Percentiles rank a stretch among this genome's conserved stretches.
phyloP scores from a whole-genome alignment of 225 moss, liverwort and hornwort genomes.

The Sphagnum contortum region DNA sequence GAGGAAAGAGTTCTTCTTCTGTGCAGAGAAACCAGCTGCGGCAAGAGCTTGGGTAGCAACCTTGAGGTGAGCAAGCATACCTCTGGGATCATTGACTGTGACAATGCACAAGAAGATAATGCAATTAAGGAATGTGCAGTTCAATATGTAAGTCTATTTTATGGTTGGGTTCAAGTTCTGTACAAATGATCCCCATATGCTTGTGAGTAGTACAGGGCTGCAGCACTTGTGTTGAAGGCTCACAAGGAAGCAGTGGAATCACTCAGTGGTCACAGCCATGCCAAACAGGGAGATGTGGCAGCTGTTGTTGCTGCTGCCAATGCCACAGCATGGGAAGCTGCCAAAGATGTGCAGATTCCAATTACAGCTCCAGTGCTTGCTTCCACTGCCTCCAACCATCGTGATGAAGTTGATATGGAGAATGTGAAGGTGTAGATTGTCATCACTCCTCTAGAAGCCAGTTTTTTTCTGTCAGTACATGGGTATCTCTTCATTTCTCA shows the following conservation, averaged over 20 bases:
- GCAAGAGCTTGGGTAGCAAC: constrained; percentile 77
- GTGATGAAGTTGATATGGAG: constrained; percentile 31
- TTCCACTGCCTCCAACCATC: constrained; percentile 15
- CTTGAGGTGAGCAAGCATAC: constrained; percentile 33
- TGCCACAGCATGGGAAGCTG: constrained; percentile 54
- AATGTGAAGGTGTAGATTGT: constrained; percentile 43
- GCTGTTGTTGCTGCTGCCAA: constrained; percentile 60
- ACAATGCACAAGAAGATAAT: too few species aligned
- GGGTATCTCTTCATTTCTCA: too few species aligned
- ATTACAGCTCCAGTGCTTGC: constrained; percentile 37
- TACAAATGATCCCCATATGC: too few species aligned
- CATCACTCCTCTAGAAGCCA: not conserved
- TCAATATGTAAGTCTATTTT: too few species aligned
- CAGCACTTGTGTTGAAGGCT: constrained; percentile 51
- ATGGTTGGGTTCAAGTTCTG: too few species aligned
- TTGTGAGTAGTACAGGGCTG: constrained; percentile 32
- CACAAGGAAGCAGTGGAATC: constrained; percentile 63
- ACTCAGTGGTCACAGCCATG: constrained; percentile 52
- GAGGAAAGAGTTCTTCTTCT: constrained; percentile 60
- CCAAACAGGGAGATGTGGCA: constrained; percentile 56
- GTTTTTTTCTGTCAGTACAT: not conserved
- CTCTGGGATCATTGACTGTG: too few species aligned
- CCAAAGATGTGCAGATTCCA: constrained; percentile 51
- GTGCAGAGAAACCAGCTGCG: constrained; percentile 58
- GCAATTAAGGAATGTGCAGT: too few species aligned